These are phyloP conservation scores for Beta lomatogona DNA, from an alignment of 179 eudicot genomes.

Conservation along the genomic window DNA sequence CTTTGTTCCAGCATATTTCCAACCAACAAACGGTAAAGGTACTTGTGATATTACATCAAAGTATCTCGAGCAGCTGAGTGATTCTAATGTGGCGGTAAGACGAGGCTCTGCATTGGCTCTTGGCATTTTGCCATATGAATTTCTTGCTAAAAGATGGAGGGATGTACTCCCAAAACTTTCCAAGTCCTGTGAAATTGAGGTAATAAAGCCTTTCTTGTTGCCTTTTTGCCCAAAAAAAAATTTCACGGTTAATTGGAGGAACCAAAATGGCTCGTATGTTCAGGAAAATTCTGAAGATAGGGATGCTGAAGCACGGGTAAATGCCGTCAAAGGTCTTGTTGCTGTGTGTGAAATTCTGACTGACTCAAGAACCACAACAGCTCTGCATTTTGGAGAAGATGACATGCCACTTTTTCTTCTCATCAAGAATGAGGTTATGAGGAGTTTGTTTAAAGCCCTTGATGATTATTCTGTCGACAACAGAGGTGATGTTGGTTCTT, in stretches of 20 bases:
- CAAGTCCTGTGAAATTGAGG: constrained; percentile 82
- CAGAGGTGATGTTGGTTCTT: constrained; percentile 99
- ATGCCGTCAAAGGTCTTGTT: constrained; percentile 86
- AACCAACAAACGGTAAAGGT: constrained; percentile 51
- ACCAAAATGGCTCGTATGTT: neutral
- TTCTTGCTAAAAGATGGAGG: constrained; percentile 71
- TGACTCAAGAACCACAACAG: constrained; percentile 35
- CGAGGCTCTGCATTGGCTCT: constrained; percentile 97
- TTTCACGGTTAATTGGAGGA: neutral
- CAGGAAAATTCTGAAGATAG: constrained; percentile 90
- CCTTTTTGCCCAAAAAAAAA: constrained; percentile 1
- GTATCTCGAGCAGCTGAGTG: constrained; percentile 72
- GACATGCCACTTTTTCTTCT: constrained; percentile 39
- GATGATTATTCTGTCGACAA: constrained; percentile 96
- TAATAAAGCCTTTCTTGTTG: constrained; percentile 31
- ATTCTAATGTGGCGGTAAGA: constrained; percentile 88
- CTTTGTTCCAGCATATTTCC: constrained; percentile 69
- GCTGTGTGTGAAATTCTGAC: constrained; percentile 78
- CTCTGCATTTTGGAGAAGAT: constrained; percentile 43
- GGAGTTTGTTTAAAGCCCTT: constrained; percentile 73
- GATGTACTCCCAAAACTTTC: constrained; percentile 71
- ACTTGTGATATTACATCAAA: constrained; percentile 54
- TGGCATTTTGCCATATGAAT: constrained; percentile 76
- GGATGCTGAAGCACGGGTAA: constrained; percentile 98
- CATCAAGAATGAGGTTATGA: constrained; percentile 81